These are phyloP conservation scores for Nicotiana otophora DNA, from an alignment of 257 asterid species.

Conservation along the genomic window DNA sequence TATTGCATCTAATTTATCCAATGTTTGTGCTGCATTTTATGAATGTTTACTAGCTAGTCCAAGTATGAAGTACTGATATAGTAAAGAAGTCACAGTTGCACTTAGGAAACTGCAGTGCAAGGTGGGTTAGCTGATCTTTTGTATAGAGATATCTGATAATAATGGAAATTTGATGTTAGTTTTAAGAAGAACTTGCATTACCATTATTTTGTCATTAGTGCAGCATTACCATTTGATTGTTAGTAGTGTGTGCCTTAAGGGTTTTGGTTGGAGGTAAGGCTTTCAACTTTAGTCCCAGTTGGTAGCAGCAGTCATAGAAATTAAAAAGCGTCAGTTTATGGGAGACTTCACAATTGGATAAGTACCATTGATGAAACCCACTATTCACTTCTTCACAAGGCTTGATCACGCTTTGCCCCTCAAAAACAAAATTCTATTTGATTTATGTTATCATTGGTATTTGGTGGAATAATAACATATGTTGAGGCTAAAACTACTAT, in stretches of 20 bases:
- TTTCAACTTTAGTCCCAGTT: not conserved
- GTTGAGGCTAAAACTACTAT: not conserved
- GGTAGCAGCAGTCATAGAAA: not conserved
- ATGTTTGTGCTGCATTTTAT: not conserved
- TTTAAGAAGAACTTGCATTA: not conserved
- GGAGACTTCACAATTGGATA: not conserved
- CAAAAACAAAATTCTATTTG: not conserved
- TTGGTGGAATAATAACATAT: not conserved
- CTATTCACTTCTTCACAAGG: not conserved
- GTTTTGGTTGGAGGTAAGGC: not conserved
- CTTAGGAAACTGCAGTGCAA: not conserved
- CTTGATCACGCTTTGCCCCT: not conserved
- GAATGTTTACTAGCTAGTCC: not conserved
- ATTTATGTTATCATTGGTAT: not conserved
- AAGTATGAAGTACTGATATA: not conserved
- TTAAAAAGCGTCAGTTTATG: not conserved
- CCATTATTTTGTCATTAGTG: not conserved
- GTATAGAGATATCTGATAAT: not conserved
- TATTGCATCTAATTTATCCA: not conserved
- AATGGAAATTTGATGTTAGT: not conserved
- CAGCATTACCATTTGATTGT: not conserved
- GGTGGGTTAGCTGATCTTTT: not conserved
- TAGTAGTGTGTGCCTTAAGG: not conserved
- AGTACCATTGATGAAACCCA: not conserved
- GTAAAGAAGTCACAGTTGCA: not conserved